phyloP scores from a whole-genome alignment of 2,329 filamentous ascomycete species.

The Seiridium cupressi region DNA sequence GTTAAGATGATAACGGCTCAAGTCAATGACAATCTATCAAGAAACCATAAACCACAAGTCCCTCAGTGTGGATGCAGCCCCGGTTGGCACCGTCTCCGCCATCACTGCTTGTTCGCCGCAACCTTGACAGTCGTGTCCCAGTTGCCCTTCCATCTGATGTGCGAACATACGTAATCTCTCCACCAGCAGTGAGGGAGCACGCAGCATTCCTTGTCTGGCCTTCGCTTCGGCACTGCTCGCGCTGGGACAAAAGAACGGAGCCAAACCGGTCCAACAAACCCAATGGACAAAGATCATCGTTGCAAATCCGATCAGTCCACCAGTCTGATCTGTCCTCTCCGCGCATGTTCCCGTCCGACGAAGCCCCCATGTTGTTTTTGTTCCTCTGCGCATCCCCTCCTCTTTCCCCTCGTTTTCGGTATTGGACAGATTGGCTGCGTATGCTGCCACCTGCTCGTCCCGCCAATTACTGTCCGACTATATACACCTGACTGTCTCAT shows the following conservation, averaged over 20 bases:
- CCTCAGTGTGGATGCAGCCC: too few species aligned
- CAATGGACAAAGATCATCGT: too few species aligned
- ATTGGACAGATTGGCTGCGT: neutral
- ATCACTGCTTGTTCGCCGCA: neutral
- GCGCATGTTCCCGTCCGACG: too few species aligned
- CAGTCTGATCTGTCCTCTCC: too few species aligned
- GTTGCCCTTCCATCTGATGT: neutral
- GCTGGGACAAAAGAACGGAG: neutral
- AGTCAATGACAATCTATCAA: too few species aligned
- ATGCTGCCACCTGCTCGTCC: neutral
- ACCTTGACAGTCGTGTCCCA: neutral
- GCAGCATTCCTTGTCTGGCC: neutral
- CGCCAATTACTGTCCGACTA: neutral
- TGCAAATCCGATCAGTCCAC: too few species aligned
- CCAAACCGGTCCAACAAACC: too few species aligned
- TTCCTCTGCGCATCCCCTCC: neutral
- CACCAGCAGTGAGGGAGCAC: neutral
- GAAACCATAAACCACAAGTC: too few species aligned
- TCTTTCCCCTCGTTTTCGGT: neutral
- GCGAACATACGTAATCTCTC: slow-evolving; percentile 7
- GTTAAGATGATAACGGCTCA: too few species aligned
- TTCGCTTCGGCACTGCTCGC: neutral
- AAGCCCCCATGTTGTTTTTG: too few species aligned
- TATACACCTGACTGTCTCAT: neutral
- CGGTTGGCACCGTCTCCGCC: too few species aligned